phyloP scores from a whole-genome alignment of 345 rosid genomes.

The Chamaenerion angustifolium region DNA sequence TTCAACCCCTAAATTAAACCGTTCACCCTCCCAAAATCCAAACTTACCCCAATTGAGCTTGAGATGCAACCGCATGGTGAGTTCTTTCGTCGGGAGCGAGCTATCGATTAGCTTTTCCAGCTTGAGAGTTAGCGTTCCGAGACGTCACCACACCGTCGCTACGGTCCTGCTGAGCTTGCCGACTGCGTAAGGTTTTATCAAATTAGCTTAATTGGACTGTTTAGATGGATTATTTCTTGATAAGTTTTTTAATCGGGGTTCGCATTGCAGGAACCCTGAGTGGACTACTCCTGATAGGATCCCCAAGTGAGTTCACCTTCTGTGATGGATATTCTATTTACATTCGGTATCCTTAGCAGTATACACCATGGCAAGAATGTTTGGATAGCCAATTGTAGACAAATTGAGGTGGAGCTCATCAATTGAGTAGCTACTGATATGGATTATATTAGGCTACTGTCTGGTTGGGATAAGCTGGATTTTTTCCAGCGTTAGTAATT shows the following conservation, averaged over 20 bases:
- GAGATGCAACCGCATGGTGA: constrained; percentile 1
- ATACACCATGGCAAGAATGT: neutral
- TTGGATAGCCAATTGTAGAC: too few species aligned
- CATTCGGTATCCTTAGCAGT: too few species aligned
- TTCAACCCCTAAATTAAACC: constrained; percentile 17
- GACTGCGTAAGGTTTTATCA: constrained; percentile 25
- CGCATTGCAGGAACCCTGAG: constrained; percentile 42
- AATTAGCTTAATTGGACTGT: neutral
- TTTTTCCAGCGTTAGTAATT: too few species aligned
- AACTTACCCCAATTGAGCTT: constrained; percentile 10
- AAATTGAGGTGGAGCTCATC: too few species aligned
- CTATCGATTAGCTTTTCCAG: constrained; percentile 19
- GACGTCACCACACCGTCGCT: constrained; percentile 21
- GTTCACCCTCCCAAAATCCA: constrained; percentile 6
- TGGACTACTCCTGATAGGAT: constrained; percentile 29
- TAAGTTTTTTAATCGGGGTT: neutral
- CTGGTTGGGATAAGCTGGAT: too few species aligned
- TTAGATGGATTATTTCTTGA: neutral
- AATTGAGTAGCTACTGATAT: too few species aligned
- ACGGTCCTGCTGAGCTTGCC: constrained; percentile 55
- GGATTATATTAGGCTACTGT: too few species aligned
- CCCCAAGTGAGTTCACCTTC: constrained; percentile 45
- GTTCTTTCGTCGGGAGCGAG: constrained; percentile 34
- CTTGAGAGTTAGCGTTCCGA: constrained; percentile 15
- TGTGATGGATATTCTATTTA: too few species aligned